Evolutionary conservation across 495 filamentous ascomycete species (phyloP).

Genomic region (Recurvomyces mirabilis): DNA sequence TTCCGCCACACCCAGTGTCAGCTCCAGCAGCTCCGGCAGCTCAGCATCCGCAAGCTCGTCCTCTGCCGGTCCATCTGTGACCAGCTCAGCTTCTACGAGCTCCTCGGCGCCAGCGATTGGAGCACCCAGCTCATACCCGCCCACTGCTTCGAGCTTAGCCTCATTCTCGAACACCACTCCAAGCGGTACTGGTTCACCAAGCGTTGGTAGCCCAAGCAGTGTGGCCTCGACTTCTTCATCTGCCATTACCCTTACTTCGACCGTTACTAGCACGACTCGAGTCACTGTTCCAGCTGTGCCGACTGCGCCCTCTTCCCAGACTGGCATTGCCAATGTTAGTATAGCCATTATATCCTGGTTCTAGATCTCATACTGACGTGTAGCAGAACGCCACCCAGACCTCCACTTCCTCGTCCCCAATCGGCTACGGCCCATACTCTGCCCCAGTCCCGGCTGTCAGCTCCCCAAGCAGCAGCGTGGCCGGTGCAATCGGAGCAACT

Average conservation of each 20-base stretch:
- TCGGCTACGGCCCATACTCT: background rate
- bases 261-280: slow-evolving; percentile 7
- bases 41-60: slow-evolving; percentile 3
- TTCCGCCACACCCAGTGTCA: too few relatives aligned
- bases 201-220: background rate
- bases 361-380: background rate
- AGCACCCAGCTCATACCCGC: background rate
- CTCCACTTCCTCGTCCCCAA: background rate
- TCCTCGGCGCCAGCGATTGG: background rate
- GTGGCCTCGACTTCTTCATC: background rate
- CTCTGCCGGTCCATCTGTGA: background rate
- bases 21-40: too few relatives aligned
- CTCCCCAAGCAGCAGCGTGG: slow-evolving; percentile 5
- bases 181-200: too few relatives aligned
- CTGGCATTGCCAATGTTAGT: slow-evolving; percentile 9
- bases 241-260: background rate
- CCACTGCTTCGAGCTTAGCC: background rate
- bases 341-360: background rate
- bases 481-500: slow-evolving; percentile 6
- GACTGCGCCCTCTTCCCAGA: background rate
- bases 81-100: background rate
- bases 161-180: slow-evolving; percentile 1
- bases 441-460: background rate
- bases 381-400: slow-evolving; percentile 10
- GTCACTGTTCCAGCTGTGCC: background rate